Evolutionary conservation across 1,284 basidiomycete species (phyloP).

Genomic region (Moniliella sp.): DNA sequence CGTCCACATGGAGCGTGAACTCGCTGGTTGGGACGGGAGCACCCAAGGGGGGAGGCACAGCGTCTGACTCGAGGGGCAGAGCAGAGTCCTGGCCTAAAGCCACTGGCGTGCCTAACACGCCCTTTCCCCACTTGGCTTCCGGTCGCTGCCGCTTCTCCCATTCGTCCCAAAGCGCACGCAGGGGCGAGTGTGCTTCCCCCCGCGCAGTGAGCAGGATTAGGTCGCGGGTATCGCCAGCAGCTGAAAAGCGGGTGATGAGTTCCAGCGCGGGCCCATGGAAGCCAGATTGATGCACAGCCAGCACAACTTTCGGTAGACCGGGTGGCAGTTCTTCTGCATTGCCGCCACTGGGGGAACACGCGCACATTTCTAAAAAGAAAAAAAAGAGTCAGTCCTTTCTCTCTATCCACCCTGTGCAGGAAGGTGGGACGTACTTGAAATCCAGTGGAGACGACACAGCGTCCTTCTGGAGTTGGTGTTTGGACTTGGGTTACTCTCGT

Average conservation of each 20-base stretch:
- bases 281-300: slow-evolving; percentile 72
- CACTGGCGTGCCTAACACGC: no score
- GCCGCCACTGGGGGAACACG: slow-evolving; percentile 66
- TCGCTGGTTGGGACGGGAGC: no score
- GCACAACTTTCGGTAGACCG: slow-evolving; percentile 55
- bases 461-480: slow-evolving; percentile 36
- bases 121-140: slow-evolving; percentile 60
- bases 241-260: slow-evolving; percentile 62
- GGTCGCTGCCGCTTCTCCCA: slow-evolving; percentile 62
- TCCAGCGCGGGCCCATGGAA: slow-evolving; percentile 74
- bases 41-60: no score
- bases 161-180: slow-evolving; percentile 54
- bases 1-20: no score
- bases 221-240: slow-evolving; percentile 44
- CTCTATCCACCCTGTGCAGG: no score
- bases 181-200: slow-evolving; percentile 58
- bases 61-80: no score
- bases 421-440: slow-evolving; percentile 2
- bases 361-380: slow-evolving; percentile 52
- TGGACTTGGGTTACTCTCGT: slow-evolving; percentile 84
- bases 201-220: slow-evolving; percentile 16
- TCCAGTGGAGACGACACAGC: slow-evolving; percentile 2
- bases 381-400: slow-evolving; percentile 1
- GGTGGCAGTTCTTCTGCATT: slow-evolving; percentile 61
- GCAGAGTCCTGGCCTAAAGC: no score